Evolutionary conservation across 306 rosid genomes (phyloP).

Genomic region (Sesbania bispinosa): DNA sequence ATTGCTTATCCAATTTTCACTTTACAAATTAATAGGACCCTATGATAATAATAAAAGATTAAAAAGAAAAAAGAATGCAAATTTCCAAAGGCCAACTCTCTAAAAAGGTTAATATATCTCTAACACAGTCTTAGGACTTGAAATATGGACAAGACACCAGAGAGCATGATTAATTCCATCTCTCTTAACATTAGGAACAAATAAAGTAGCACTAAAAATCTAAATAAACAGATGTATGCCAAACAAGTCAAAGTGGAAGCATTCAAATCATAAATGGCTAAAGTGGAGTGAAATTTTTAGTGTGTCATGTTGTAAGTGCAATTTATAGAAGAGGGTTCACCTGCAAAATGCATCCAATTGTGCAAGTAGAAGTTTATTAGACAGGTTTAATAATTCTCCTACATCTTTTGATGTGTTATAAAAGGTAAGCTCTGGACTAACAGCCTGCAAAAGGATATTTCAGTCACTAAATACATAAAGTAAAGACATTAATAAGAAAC

Average conservation of each 20-base stretch:
- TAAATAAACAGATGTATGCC: background rate
- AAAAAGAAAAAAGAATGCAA: too few relatives aligned
- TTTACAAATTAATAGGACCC: background rate
- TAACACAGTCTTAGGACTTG: background rate
- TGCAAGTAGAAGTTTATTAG: conserved; percentile 83
- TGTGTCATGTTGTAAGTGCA: background rate
- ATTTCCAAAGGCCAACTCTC: background rate
- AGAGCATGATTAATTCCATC: background rate
- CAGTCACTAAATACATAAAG: background rate
- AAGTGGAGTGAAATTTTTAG: background rate
- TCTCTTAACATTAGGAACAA: background rate
- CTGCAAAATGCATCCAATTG: conserved; percentile 92
- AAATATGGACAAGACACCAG: background rate
- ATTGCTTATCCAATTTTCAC: background rate
- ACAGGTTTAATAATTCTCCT: conserved; percentile 54
- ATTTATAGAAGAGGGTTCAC: conserved; percentile 29
- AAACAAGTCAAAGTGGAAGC: background rate
- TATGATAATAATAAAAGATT: too few relatives aligned
- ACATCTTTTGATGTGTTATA: conserved; percentile 72
- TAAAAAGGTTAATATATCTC: background rate
- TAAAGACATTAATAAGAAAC: background rate
- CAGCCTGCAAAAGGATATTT: conserved; percentile 59
- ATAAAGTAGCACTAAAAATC: background rate
- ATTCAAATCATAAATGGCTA: background rate
- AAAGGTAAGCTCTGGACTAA: conserved; percentile 93